Percentiles rank a stretch among this genome's conserved stretches.
These are phyloP conservation scores for Candida sonorensis DNA, from an alignment of 805 yeast species.

Conservation along the genomic window DNA sequence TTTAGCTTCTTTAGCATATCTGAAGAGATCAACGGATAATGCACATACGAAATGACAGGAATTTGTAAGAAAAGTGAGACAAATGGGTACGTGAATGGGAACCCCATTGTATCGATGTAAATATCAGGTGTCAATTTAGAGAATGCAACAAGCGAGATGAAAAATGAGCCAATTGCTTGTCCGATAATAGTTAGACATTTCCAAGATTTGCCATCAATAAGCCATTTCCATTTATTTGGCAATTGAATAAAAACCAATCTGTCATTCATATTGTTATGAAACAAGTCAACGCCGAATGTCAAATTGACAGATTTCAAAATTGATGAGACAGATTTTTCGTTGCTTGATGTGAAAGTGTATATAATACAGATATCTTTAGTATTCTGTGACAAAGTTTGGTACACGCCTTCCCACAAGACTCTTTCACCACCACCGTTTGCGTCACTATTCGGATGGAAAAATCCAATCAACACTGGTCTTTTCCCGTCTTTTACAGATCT, in stretches of 20 bases:
- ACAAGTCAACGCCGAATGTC: conserved; percentile 24
- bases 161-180: conserved; percentile 76
- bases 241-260: conserved; percentile 27
- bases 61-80: conserved; percentile 49
- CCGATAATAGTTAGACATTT: conserved; percentile 75
- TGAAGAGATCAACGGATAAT: conserved; percentile 82
- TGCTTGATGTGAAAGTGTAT: conserved; percentile 37
- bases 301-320: conserved; percentile 17
- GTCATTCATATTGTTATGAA: conserved; percentile 14
- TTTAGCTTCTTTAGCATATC: conserved; percentile 75
- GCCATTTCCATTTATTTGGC: conserved; percentile 31
- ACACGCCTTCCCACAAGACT: conserved; percentile 91
- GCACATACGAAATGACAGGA: conserved; percentile 87
- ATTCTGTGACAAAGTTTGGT: conserved; percentile 50
- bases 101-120: conserved; percentile 93
- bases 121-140: conserved; percentile 69
- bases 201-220: conserved; percentile 72
- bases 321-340: conserved; percentile 18
- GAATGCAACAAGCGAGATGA: conserved; percentile 67
- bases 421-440: conserved; percentile 99
- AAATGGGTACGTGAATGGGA: conserved; percentile 78
- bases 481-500: conserved; percentile 24
- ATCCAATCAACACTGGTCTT: conserved; percentile 58
- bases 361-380: conserved; percentile 52
- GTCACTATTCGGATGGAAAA: conserved; percentile 91